Evolutionary conservation across 2,329 filamentous ascomycete genomes (phyloP).

Genomic region (Colletotrichum orchidophilum): DNA sequence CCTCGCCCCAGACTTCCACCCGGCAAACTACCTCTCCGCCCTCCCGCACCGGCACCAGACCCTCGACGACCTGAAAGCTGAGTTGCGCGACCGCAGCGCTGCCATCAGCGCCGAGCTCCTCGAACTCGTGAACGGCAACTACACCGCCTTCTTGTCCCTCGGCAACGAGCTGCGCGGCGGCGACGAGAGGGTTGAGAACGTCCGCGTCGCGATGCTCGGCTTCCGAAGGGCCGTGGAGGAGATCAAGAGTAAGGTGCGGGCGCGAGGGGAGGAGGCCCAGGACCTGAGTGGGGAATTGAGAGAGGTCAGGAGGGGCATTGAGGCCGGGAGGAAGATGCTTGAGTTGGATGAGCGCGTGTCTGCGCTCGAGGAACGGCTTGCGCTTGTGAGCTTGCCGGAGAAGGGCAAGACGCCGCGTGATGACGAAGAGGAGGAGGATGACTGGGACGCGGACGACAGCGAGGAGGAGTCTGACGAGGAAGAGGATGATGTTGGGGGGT

Average conservation of each 20-base stretch:
- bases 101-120: slow-evolving; percentile 86
- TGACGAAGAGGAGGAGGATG: slow-evolving; percentile 51
- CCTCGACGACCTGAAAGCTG: slow-evolving; percentile 88
- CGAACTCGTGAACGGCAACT: slow-evolving; percentile 95
- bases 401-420: slow-evolving; percentile 39
- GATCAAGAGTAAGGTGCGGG: slow-evolving; percentile 72
- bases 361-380: slow-evolving; percentile 70
- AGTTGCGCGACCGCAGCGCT: slow-evolving; percentile 83
- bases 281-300: slow-evolving; percentile 73
- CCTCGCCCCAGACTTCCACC: slow-evolving; percentile 78
- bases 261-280: slow-evolving; percentile 70
- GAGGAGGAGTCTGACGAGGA: slow-evolving; percentile 43
- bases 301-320: slow-evolving; percentile 70
- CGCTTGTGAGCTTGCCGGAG: slow-evolving; percentile 55
- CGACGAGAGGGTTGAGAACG: slow-evolving; percentile 90
- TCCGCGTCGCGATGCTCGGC: slow-evolving; percentile 85
- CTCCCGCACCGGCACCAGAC: slow-evolving; percentile 92
- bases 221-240: slow-evolving; percentile 85
- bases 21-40: slow-evolving; percentile 81
- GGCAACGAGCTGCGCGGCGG: slow-evolving; percentile 86
- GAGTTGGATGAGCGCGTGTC: slow-evolving; percentile 72
- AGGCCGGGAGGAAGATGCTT: slow-evolving; percentile 68
- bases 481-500: slow-evolving; percentile 40
- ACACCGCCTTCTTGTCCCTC: slow-evolving; percentile 87
- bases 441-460: slow-evolving; percentile 43